Base-by-base conservation (phyloP, 768 basidiomycete species). In the Russula dissimulans region DNA sequence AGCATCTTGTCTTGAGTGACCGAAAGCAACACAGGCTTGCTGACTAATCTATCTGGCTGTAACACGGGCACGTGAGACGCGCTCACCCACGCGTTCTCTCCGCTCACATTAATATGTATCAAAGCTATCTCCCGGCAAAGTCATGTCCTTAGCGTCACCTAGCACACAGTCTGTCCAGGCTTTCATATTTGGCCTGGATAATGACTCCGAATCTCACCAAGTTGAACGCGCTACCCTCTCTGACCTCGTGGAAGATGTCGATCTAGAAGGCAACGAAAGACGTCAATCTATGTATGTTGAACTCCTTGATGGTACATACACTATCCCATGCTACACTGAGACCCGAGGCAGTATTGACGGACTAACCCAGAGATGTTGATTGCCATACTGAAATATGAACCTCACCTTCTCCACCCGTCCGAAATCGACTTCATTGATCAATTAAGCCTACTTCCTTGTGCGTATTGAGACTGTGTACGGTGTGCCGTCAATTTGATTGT, bases 361-460 rank as follows among this genome's bases (percentile, higher is more conserved):
- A 26, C 10, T 10, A 42, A 39, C 22, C 14, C 39, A 85, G 85
- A 84, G 14, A 85, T 85, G 78, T 68, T 87, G 38, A 61, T 68
- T 22, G 79, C 79, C 0, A 79, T 86, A 1, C 60, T 86, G 15
- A 69, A 67, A 26, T 69, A 75, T 15, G 85, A 87, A 60, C 61
- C 64, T 0, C 78, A 79, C 65, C 73, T 88, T n/a, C 81, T 88
- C 66, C 70, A 72, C 9, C 57, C 70, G 1, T 64, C 73, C 4
- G 86, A 88, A 70, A 61, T 79, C 6, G 71, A 69, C 26, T 74
- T 77, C 36, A 66, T 86, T 29, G 56, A 67, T 7, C 67, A 72
- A 14, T 81, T 80, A 63, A 68, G 72, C 8, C 65, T 68, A 14
- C 71, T 87, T 18, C 71, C 77, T 31, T 83, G 86, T 86, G 64